Percentiles rank a stretch among this genome's conserved stretches.
phyloP scores from a whole-genome alignment of 106 monocot species.

The Dioscorea zingiberensis region DNA sequence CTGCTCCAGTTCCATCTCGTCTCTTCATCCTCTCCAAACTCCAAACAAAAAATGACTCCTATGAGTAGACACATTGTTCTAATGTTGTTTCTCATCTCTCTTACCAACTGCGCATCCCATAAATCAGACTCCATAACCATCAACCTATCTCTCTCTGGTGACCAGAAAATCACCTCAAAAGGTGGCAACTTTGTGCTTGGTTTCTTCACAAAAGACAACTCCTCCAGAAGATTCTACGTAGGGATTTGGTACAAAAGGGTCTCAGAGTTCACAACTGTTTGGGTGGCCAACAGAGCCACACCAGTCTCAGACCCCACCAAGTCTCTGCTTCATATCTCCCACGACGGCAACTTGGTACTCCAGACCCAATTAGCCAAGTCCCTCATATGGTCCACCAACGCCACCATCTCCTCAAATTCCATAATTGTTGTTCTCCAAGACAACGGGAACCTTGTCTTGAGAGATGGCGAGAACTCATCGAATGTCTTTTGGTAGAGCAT shows the following conservation, averaged over 20 bases:
- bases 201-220: not conserved
- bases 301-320: slow-evolving; percentile 14
- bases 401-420: slow-evolving; percentile 1
- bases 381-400: slow-evolving; percentile 41
- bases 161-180: not conserved
- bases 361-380: slow-evolving; percentile 17
- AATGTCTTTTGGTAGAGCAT: slow-evolving; percentile 32
- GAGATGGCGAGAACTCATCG: slow-evolving; percentile 13
- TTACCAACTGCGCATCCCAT: no score
- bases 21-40: not conserved
- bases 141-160: no score
- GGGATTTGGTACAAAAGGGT: slow-evolving; percentile 19
- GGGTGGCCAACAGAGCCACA: slow-evolving; percentile 38
- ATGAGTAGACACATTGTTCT: no score
- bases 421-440: slow-evolving; percentile 27
- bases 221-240: not conserved
- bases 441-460: slow-evolving; percentile 34
- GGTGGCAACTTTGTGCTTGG: not conserved
- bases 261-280: slow-evolving; percentile 22
- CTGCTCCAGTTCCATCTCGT: not conserved
- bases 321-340: slow-evolving; percentile 18
- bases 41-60: no score
- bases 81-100: no score
- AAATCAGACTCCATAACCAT: no score
- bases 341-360: slow-evolving; percentile 31